A percentile compares a stretch with the other conserved stretches of the same genome.
Evolutionary conservation across 331 rosid genomes (phyloP).

Genomic region (Quercus phellos): DNA sequence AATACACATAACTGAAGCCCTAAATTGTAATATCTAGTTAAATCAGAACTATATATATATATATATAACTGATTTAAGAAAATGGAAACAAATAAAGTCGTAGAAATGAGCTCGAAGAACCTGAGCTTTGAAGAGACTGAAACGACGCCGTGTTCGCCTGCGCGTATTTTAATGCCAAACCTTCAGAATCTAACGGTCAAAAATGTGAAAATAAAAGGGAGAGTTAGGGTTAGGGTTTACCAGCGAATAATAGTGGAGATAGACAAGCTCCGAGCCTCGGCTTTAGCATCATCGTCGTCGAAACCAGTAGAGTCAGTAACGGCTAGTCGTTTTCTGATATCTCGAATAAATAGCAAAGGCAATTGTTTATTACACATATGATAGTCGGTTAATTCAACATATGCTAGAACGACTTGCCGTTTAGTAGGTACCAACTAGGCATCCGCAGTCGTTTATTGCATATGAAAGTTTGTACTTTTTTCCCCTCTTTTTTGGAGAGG

Average conservation of each 20-base stretch:
- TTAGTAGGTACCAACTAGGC: too few species aligned
- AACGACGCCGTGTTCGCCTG: conserved; percentile 15
- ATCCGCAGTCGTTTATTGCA: too few species aligned
- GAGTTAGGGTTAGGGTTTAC: neutral
- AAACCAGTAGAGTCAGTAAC: too few species aligned
- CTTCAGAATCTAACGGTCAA: neutral
- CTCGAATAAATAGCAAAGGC: too few species aligned
- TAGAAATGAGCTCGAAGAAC: neutral
- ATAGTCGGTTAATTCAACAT: too few species aligned
- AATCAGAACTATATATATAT: neutral
- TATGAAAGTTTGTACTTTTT: too few species aligned
- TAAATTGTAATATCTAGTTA: neutral
- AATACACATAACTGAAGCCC: neutral
- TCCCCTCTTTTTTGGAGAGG: too few species aligned
- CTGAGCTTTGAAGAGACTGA: neutral
- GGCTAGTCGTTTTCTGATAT: too few species aligned
- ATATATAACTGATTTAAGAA: neutral
- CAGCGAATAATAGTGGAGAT: neutral
- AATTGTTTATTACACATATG: too few species aligned
- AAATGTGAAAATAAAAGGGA: neutral
- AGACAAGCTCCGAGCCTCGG: neutral
- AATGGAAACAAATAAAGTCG: neutral
- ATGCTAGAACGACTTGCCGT: too few species aligned
- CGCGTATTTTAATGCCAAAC: neutral
- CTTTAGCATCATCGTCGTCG: neutral